Conservation (phyloP, 805 yeast genomes). For the Spencermartinsiella europaea region DNA sequence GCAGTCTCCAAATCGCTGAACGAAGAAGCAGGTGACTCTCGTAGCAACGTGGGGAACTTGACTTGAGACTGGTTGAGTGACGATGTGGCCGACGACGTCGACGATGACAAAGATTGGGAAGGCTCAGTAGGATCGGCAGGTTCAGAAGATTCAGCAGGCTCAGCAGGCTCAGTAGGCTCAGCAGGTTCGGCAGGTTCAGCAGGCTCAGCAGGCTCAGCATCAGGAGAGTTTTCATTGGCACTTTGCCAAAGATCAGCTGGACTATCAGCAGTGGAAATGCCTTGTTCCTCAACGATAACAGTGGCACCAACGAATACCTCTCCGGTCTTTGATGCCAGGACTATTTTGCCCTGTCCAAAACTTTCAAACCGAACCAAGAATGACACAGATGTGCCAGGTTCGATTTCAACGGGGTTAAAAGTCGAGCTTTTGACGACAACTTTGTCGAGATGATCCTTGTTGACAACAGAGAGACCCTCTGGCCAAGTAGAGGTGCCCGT, state of each 20-base stretch:
- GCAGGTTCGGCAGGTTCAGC: not conserved
- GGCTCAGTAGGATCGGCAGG: not conserved
- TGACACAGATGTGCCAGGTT: not conserved
- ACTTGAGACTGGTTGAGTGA: slow-evolving; percentile 3
- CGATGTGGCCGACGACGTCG: no score
- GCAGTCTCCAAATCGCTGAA: not conserved
- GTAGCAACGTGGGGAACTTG: slow-evolving; percentile 9
- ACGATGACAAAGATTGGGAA: no score
- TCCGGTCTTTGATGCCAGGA: not conserved
- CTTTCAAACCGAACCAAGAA: not conserved
- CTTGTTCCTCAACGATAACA: not conserved
- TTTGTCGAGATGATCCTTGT: not conserved
- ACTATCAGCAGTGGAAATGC: no score
- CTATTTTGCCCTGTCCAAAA: not conserved
- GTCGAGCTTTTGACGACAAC: not conserved
- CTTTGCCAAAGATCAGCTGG: no score
- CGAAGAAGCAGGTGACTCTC: slow-evolving; percentile 8
- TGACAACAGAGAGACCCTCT: slow-evolving; percentile 3
- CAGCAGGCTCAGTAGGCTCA: not conserved
- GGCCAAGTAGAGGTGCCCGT: slow-evolving; percentile 18
- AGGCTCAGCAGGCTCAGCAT: slow-evolving; percentile 7
- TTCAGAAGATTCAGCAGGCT: not conserved
- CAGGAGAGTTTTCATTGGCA: no score
- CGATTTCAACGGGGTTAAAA: not conserved
- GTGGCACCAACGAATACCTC: not conserved